Base-by-base conservation (phyloP, 1,284 basidiomycete genomes). In the Ceratobasidium sp. region DNA sequence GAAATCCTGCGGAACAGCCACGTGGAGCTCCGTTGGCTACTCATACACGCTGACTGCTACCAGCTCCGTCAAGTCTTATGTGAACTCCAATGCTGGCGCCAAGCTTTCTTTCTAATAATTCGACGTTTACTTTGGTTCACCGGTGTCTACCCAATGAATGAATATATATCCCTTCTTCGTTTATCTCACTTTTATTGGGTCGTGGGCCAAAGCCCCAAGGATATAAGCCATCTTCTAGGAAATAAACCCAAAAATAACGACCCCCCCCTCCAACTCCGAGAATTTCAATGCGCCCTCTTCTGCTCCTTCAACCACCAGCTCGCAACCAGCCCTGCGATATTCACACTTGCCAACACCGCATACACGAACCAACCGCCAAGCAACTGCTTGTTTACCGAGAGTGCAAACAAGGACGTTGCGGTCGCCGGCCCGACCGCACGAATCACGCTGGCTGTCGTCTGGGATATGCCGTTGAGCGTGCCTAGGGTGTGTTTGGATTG, bases 351-450 rank as follows among this genome's bases (percentile, higher is more conserved):
- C 5, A 77, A 49, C 14, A 77, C 74, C 56, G 34, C 77, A 62
- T 76, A 77, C 22, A 77, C 73, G 16, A 76, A 58, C 19, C 37
- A 54, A 8, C 76, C 76, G 16, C 75, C 72, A 8, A 76, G 39
- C 22, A 74, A n/a, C n/a, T 77, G 71, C n/a, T 29, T 41, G 34
- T 77, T 73, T 11, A 66, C 54, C 1, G 76, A 74, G 9, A 76
- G 46, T 9, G 76, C 63, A 59, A 76, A 77, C 13, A 77, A 51
- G 31, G 56, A 66, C 14, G 76, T 76, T 16, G 75, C 64, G 14
- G 31, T 48, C 27, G 76, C 76, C 19, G 76, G 76, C 2, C 76
- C 76, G n/a, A 76, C 22, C n/a, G 74, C 65, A 11, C 75, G 48
- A 54, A 76, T 58, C 5, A 74, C 48, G 19, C 64, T 71, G 24